Evolutionary conservation across 495 filamentous ascomycete genomes (phyloP), one percentile per base, ranked within the genome.

Genomic region (Lindgomyces ingoldianus): DNA sequence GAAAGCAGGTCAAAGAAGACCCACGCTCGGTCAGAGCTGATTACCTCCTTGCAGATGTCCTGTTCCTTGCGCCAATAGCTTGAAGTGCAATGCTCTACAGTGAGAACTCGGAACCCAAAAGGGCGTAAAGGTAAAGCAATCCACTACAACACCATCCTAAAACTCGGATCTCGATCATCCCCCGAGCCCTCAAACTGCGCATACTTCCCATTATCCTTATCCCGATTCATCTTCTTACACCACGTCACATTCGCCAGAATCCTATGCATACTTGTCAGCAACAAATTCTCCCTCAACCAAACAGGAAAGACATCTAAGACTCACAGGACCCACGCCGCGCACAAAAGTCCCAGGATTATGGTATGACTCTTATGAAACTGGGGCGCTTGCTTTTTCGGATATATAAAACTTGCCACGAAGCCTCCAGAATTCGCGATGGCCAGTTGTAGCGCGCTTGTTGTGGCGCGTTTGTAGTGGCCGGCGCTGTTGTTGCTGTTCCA

Each of bases 161-260:
- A 90, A 2, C 77, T 74, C 0, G 87, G 87, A 58, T 90, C 84
- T 44, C 87, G 80, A 62, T 90, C 87, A 68, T 90, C 87, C 1
- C 82, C 83, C 56, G 73, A 84, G 2, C 83, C 84, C 25, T 73
- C 74, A 62, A 80, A 89, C 57, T 79, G 67, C 27, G 81, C 81
- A 64, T 88, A 87, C 58, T 87, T 88, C 16, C 87, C 86, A 3
- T 69, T 76, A 22, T 70, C 75, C 75, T 89, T 90, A 67, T 88
- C 86, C 6, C 77, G 75, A 69, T 90, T 90, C 44, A 88, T 79
- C 72, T 88, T 89, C 56, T 74, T 76, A 64, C 85, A 88, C 71
- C 84, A 87, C 0, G 88, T 70, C 16, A 89, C 82, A 72, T 90
- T 90, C 48, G 77, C 72, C 3, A 86, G 69, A 57, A 90, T 30